Base-by-base conservation (phyloP, 345 rosid genomes). In the Eutrema heterophyllum region DNA sequence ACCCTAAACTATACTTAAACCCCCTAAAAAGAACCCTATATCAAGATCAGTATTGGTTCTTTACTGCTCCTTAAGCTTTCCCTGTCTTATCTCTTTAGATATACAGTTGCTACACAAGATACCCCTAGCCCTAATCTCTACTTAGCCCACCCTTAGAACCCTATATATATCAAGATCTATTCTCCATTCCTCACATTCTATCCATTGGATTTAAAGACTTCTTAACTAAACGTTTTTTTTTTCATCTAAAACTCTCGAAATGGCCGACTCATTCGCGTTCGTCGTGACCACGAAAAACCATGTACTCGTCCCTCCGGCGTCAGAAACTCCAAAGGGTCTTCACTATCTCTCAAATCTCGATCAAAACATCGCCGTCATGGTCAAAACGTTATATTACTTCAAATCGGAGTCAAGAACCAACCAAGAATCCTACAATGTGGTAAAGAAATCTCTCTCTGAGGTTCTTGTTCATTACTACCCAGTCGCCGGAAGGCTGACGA, bases 261-360 rank as follows among this genome's bases (percentile, higher is more conserved):
- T 72, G 76, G 68, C 43, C 8, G 68, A 52, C 9, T 16, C 70
- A 48, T 67, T 62, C 50, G 83, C 83, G 46, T 83, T 87, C 38
- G 29, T 1, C 6, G 87, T 87, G 26, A 81, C 71, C 41, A 86
- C 68, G 30, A 80, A 66, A 40, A 81, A 76, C 29, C 84, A 84
- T 8, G 57, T 68, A 40, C 71, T 88, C 33, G 83, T 92, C 40
- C 79, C 82, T 36, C 92, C 96, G 0, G 80, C 79, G 7, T 81
- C 83, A 78, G 87, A 87, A 72, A 92, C 93, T 5, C 59, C 78
- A 64, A 86, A 76, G 64, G 94, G 96, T 53, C 63, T 79, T 6
- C 78, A 89, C 66, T 92, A 77, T 82, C 90, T 92, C 24, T 83
- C 86, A 0, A 92, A 88, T 83, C 94, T 92, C 26, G 96, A 92